Evolutionary conservation across 129 eudicot species (phyloP).

Genomic region (Flaveria linearis): DNA sequence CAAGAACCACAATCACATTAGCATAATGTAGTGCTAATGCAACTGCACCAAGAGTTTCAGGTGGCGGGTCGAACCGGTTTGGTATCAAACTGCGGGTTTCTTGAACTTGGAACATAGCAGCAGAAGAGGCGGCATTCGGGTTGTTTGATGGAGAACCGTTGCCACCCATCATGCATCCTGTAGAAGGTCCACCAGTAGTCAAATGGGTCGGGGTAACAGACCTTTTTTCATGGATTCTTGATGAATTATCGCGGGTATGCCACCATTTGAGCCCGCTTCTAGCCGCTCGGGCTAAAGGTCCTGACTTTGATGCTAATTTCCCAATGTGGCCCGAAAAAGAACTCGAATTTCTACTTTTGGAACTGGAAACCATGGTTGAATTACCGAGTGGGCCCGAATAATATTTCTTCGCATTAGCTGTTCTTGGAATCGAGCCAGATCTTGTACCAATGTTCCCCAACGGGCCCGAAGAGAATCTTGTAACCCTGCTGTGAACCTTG

Average conservation of each 20-base stretch:
- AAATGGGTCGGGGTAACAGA: conserved; percentile 26
- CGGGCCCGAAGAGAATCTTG: conserved; percentile 49
- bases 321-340: conserved; percentile 57
- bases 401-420: conserved; percentile 32
- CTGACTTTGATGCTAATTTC: conserved; percentile 48
- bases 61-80: conserved; percentile 42
- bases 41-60: conserved; percentile 69
- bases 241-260: conserved; percentile 48
- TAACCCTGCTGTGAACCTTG: conserved; percentile 43
- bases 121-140: conserved; percentile 22
- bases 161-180: conserved; percentile 41
- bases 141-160: conserved; percentile 36
- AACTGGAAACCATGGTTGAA: conserved; percentile 24
- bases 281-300: conserved; percentile 44
- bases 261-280: conserved; percentile 48
- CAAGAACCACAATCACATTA: conserved; percentile 68
- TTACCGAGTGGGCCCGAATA: conserved; percentile 60
- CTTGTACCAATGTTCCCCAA: conserved; percentile 36
- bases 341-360: conserved; percentile 29
- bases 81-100: conserved; percentile 29
- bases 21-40: conserved; percentile 80
- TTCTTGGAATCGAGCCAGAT: conserved; percentile 47
- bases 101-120: conserved; percentile 20
- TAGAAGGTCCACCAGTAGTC: conserved; percentile 35
- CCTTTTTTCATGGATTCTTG: conserved; percentile 38